Base-by-base conservation (phyloP, 2,329 filamentous ascomycete species). In the Xylariaceae sp. region DNA sequence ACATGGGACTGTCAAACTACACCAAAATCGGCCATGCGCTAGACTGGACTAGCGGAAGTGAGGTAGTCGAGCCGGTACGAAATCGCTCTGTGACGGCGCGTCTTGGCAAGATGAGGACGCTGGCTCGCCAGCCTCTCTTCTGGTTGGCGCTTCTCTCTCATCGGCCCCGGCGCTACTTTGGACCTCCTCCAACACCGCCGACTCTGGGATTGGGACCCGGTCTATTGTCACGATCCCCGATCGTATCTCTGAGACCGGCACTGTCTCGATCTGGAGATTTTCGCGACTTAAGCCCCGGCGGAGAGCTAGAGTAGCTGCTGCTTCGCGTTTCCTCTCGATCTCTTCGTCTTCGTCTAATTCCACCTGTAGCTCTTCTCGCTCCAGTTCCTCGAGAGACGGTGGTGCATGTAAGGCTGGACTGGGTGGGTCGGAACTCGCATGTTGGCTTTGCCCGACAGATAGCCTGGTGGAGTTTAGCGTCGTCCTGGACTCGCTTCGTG, bases 11-110 rank as follows among this genome's bases (percentile, higher is more conserved):
- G 34, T 27, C 31, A 34, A 44, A 47, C 33, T 42, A 30, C 24
- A 33, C 24, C 27, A 11, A 42, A 31, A 40, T 27, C 17, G 29
- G 7, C 21, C 6, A 24, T 24, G 11, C 11, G 21, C 21, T 6
- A 36, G 28, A 31, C 21, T 29, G 12, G 34, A 37, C 46, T 34
- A 75, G 47, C 62, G 62, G 61, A 81, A 76, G 38, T 68, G 67
- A 26, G 78, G 78, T 43, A 82, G 56, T 42, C 76, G 66, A 24
- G 78, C 78, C 3, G 77, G 76, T 15, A 81, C 64, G 48, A 81
- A 81, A 2, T 60, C 48, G 26, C 49, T 51, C 13, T 45, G 35
- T 31, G 50, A 15, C 13, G 46, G 17, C 13, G 6, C 7, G 11
- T 49, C 42, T 31, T 41, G 37, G 9, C 46, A 40, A 35, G 39